Conservation (phyloP, 495 filamentous ascomycete genomes). For the Lepidopterella palustris region DNA sequence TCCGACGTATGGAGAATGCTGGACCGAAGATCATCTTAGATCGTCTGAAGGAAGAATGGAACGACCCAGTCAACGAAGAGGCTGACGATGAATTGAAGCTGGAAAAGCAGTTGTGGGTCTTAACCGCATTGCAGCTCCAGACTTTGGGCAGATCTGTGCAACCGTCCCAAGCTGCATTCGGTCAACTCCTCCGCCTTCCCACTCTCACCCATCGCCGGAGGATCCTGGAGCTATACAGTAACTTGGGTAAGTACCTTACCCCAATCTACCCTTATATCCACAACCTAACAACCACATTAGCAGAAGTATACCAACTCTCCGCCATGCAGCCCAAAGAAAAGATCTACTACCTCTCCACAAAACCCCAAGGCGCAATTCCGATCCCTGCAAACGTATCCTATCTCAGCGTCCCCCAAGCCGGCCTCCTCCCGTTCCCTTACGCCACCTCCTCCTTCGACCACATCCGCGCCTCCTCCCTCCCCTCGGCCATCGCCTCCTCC, state of each 20-base stretch:
- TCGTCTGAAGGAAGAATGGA: slow-evolving; percentile 29
- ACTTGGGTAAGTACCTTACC: slow-evolving; percentile 23
- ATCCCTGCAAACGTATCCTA: slow-evolving; percentile 25
- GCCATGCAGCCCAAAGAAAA: slow-evolving; percentile 26
- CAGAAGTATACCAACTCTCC: slow-evolving; percentile 30
- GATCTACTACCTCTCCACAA: slow-evolving; percentile 26
- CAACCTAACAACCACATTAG: slow-evolving; percentile 12
- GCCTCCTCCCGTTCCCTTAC: slow-evolving; percentile 23
- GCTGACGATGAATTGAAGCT: slow-evolving; percentile 20
- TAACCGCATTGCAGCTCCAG: slow-evolving; percentile 31
- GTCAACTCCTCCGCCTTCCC: background rate
- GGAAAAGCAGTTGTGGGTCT: slow-evolving; percentile 32
- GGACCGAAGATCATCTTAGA: slow-evolving; percentile 28
- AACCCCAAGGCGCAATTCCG: slow-evolving; percentile 15
- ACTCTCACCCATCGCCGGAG: slow-evolving; percentile 7
- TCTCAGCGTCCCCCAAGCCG: slow-evolving; percentile 16
- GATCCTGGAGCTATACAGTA: slow-evolving; percentile 29
- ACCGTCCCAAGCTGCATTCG: slow-evolving; percentile 8
- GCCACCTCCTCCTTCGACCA: slow-evolving; percentile 18
- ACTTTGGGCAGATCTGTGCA: slow-evolving; percentile 14
- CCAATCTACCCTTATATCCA: background rate
- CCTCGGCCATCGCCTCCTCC: slow-evolving; percentile 24
- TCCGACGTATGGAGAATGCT: slow-evolving; percentile 30
- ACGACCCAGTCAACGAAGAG: slow-evolving; percentile 24
- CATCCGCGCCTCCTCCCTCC: slow-evolving; percentile 26